Evolutionary conservation across 345 rosid species (phyloP).

Genomic region (Rhizophora apiculata): DNA sequence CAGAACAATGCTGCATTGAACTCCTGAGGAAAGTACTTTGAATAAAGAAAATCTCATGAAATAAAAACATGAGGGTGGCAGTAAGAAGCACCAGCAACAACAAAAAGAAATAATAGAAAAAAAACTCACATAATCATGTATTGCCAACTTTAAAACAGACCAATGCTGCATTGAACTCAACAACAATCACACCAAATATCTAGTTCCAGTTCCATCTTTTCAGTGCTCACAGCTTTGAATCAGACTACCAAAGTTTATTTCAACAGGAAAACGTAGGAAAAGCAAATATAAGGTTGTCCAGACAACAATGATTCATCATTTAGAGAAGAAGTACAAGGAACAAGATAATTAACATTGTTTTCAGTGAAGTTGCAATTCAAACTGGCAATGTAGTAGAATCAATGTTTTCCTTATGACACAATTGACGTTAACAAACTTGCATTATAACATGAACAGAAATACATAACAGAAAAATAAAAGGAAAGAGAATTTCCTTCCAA

Average conservation of each 20-base stretch:
- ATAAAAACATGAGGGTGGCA: too few species aligned
- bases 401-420: neutral
- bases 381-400: neutral
- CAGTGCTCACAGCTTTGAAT: neutral
- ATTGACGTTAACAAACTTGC: neutral
- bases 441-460: neutral
- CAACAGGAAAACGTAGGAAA: neutral
- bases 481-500: neutral
- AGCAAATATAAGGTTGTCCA: too few species aligned
- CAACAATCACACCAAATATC: neutral
- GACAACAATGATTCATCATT: too few species aligned
- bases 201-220: neutral
- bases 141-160: neutral
- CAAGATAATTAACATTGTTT: neutral
- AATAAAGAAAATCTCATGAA: too few species aligned
- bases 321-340: too few species aligned
- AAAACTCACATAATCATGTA: too few species aligned
- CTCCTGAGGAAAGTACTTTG: neutral
- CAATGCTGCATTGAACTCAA: constrained; percentile 1
- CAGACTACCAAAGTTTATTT: neutral
- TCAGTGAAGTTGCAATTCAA: neutral
- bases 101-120: too few species aligned
- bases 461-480: neutral
- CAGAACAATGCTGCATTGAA: neutral
- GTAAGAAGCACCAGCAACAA: too few species aligned